Evolutionary conservation across 2,329 filamentous ascomycete genomes (phyloP).

Genomic region (Aspergillaceae sp.): DNA sequence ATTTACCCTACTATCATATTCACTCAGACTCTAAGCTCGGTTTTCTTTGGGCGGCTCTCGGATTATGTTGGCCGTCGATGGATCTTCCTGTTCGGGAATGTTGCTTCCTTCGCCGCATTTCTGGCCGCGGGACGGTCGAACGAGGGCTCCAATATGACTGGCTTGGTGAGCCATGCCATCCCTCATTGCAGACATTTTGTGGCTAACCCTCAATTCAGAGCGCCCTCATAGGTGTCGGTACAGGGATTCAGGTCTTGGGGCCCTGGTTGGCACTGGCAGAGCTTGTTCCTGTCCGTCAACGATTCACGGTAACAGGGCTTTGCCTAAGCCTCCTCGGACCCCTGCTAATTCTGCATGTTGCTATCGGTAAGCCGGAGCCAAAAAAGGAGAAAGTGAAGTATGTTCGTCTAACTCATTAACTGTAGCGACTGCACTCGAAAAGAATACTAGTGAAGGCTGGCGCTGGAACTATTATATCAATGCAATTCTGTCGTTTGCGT

Average conservation of each 20-base stretch:
- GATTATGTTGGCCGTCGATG: slow-evolving; percentile 5
- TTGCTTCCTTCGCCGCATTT: slow-evolving; percentile 1
- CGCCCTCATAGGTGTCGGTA: slow-evolving; percentile 2
- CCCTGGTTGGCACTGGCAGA: slow-evolving; percentile 3
- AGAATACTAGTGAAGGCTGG: background rate
- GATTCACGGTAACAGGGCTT: slow-evolving; percentile 1
- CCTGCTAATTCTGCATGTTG: background rate
- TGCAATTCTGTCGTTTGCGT: slow-evolving; percentile 5
- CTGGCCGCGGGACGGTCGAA: background rate
- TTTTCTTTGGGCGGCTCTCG: slow-evolving; percentile 3
- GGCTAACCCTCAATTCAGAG: background rate
- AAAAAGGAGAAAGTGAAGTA: background rate
- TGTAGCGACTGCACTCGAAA: too few species aligned
- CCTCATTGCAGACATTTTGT: background rate
- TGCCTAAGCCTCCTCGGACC: slow-evolving; percentile 1
- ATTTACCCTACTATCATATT: slow-evolving; percentile 34
- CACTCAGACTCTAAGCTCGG: slow-evolving; percentile 1
- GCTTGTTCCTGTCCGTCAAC: slow-evolving; percentile 3
- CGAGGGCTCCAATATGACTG: background rate
- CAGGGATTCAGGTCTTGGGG: slow-evolving; percentile 2
- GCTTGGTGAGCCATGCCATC: background rate
- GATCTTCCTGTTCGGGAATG: slow-evolving; percentile 3
- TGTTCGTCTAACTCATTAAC: too few species aligned
- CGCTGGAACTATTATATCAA: slow-evolving; percentile 3
- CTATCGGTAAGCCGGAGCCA: background rate